Evolutionary conservation across 345 rosid species (phyloP).

Genomic region (Citrus sp.): DNA sequence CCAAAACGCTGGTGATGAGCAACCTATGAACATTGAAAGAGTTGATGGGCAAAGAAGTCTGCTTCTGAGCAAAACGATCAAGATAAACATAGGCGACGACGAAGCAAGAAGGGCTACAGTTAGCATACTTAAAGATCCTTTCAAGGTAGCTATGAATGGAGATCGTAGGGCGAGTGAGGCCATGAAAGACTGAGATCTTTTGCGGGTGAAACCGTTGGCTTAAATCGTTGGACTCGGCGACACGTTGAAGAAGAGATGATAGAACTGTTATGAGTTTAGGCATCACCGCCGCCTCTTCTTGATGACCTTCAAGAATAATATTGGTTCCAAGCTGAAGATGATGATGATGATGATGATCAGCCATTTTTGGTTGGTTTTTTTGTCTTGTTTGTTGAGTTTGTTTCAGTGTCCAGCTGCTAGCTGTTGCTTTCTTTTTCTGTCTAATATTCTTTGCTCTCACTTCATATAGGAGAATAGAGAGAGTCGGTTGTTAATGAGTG

Average conservation of each 20-base stretch:
- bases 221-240: slow-evolving; percentile 46
- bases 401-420: background rate
- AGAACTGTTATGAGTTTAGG: slow-evolving; percentile 45
- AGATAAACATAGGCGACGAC: slow-evolving; percentile 72
- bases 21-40: slow-evolving; percentile 67
- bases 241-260: slow-evolving; percentile 50
- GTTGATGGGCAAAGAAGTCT: slow-evolving; percentile 51
- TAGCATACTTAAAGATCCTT: slow-evolving; percentile 69
- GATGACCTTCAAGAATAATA: background rate
- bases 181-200: slow-evolving; percentile 50
- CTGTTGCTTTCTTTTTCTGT: slow-evolving; percentile 9
- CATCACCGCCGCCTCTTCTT: slow-evolving; percentile 22
- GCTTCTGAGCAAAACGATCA: slow-evolving; percentile 55
- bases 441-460: background rate
- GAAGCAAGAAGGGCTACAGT: slow-evolving; percentile 73
- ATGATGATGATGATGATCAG: slow-evolving; percentile 2
- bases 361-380: slow-evolving; percentile 24
- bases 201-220: slow-evolving; percentile 30
- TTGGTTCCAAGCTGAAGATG: background rate
- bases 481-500: slow-evolving; percentile 7
- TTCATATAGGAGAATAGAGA: background rate
- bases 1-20: slow-evolving; percentile 69
- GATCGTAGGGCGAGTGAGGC: slow-evolving; percentile 51
- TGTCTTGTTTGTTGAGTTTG: background rate
- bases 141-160: slow-evolving; percentile 63